Evolutionary conservation across 1,284 basidiomycete species (phyloP), one percentile per base, ranked within the genome.

Genomic region (Sporisorium reilianum): DNA sequence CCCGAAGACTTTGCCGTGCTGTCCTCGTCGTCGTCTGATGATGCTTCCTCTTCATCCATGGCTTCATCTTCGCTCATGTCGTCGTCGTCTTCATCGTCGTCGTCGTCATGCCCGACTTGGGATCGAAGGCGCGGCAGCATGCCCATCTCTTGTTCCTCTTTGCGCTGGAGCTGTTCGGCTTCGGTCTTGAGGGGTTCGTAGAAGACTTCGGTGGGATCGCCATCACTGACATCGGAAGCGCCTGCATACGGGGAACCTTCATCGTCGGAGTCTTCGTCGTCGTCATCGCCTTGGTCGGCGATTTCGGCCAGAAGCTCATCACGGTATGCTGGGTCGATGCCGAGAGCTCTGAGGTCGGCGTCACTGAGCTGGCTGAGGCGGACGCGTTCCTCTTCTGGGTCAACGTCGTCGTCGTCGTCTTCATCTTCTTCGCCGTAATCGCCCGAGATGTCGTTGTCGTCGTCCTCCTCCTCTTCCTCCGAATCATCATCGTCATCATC

Each of bases 1-100:
- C 74, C 0, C 74, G 71, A 64, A 82, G 88, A 30, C 88, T 88
- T 38, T 88, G 88, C 40, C 88, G 88, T 32, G 25, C 88, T 88
- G 25, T 88, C 88, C 34, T 88, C n/a, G 3, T 20, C 88, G 22
- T 67, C 63, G 18, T 30, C n/a, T n/a, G n/a, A n/a, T n/a, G 64
- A 63, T 2, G 55, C 50, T 11, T 72, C 65, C 5, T 65, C 60
- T 2, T 69, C 49, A 3, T 67, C 60, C 14, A 5, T 5, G 36
- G 7, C 36, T 38, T 62, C 66, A 16, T 68, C 64, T 10, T 70
- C 65, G 11, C 56, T 61, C 12, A 62, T 69, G 16, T 61, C 62
- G 1, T 72, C 63, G 1, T 51, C 64, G 2, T 60, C 66, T n/a
- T 54, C 25, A 4, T 61, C 51, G 0, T 63, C 65, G 22, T 71